Percentiles rank a stretch among this genome's conserved stretches.
phyloP scores from a whole-genome alignment of 2,329 filamentous ascomycete species.

The Teratosphaeria pseudoeucalypti region DNA sequence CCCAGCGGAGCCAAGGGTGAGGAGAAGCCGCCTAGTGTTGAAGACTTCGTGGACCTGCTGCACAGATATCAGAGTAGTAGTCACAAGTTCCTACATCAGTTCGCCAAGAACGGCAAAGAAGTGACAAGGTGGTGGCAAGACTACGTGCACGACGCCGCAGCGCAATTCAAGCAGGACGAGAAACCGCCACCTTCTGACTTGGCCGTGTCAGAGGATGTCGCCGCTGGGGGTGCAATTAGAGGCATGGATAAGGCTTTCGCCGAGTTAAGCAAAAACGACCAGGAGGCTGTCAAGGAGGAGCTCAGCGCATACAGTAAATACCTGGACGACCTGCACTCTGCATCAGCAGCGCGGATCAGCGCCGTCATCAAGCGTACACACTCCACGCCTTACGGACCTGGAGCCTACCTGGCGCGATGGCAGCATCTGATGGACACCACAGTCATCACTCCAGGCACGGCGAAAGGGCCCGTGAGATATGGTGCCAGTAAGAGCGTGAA shows the following conservation, averaged over 20 bases:
- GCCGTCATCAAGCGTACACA: conserved; percentile 39
- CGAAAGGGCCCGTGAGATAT: conserved; percentile 42
- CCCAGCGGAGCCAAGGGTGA: conserved; percentile 17
- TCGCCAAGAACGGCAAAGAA: conserved; percentile 57
- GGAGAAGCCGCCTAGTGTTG: conserved; percentile 47
- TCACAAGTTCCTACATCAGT: conserved; percentile 62
- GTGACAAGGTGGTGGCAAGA: conserved; percentile 50
- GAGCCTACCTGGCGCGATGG: conserved; percentile 63
- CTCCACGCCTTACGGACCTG: conserved; percentile 50
- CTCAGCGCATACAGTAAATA: conserved; percentile 54
- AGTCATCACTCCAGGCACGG: conserved; percentile 50
- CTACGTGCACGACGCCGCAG: conserved; percentile 50
- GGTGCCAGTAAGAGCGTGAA: conserved; percentile 26
- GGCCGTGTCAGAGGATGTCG: conserved; percentile 15
- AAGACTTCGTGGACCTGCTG: conserved; percentile 61
- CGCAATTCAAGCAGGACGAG: conserved; percentile 41
- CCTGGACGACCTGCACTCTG: conserved; percentile 43
- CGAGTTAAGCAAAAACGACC: conserved; percentile 39
- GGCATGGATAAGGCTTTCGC: conserved; percentile 33
- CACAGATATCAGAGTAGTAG: conserved; percentile 52
- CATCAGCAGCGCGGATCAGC: conserved; percentile 48
- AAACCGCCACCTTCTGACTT: conserved; percentile 3
- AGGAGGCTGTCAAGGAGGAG: conserved; percentile 36
- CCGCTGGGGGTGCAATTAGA: conserved; percentile 34
- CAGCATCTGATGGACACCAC: conserved; percentile 61